Evolutionary conservation across 73 alveolate species (phyloP), one percentile per base, ranked within the genome.

Genomic region (Paramecium biaurelia): DNA sequence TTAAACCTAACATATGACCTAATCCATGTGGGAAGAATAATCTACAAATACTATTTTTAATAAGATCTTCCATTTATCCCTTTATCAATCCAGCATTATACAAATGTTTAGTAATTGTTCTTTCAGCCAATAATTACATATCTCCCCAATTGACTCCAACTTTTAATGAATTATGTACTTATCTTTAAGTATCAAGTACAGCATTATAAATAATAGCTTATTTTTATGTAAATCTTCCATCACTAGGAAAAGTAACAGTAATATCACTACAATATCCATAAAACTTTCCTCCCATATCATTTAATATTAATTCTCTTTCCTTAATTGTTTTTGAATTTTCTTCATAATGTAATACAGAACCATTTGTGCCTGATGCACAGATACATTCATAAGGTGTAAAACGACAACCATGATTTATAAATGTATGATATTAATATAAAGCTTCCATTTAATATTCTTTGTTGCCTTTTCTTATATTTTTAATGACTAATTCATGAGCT

Each of bases 1-100:
- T 99, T 24, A 98, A 86, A 11, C 93, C 99, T 98, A 93, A 96
- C 58, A 96, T 93, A 94, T 99, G 99, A 30, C 99, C 99, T 26
- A 99, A 95, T 6, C 99, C 99, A 93, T 98, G 99, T 15, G 99
- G 99, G 98, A 98, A 96, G 93, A 99, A 99, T 74, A 95, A 92
- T 85, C 95, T 95, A 57, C 99, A 97, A 34, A 98, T 95, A 85
- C 99, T 93, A 85, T 96, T 92, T 53, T 97, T 93, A 14, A 93
- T 76, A 97, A 98, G 95, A 49, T 97, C 99, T 9, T 97, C 99
- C 26, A 97, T 92, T 45, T 89, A 97, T 42, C 95, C 95, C 38
- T 89, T 94, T 18, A 99, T 95, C 7, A 99, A 90, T 42, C 99
- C 99, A 0, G 96, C 92, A 28, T 97, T 95, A 74, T 85, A 68